These are phyloP conservation scores for Polytrichum commune DNA, from an alignment of 225 moss, liverwort and hornwort species.

Conservation along the genomic window DNA sequence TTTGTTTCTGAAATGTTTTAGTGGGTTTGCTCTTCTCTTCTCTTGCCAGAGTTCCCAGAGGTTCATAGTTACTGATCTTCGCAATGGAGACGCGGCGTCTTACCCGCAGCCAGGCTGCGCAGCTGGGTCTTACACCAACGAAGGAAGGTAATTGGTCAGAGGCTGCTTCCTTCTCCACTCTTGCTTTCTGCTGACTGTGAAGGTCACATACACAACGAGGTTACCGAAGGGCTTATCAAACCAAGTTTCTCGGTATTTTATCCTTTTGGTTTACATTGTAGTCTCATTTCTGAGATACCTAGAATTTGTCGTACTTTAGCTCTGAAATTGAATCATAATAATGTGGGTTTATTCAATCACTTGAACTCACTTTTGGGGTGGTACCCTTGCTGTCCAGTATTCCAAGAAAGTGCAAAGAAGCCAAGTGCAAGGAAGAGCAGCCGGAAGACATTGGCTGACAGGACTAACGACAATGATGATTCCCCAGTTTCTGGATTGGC, in stretches of 20 bases:
- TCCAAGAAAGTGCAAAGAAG: slow-evolving; percentile 4
- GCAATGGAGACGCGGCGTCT: slow-evolving; percentile 13
- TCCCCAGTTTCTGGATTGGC: slow-evolving; percentile 10
- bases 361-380: not conserved
- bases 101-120: slow-evolving; percentile 10
- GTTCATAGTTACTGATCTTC: too few relatives aligned
- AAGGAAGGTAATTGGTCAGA: slow-evolving; percentile 1
- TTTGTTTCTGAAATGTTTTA: too few relatives aligned
- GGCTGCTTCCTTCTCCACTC: not conserved
- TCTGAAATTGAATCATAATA: not conserved
- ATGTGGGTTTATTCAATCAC: not conserved
- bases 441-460: slow-evolving; percentile 10
- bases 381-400: not conserved
- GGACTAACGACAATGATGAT: slow-evolving; percentile 5
- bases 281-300: too few relatives aligned
- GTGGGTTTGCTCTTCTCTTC: too few relatives aligned
- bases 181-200: not conserved
- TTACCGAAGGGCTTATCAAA: too few relatives aligned
- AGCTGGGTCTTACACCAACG: slow-evolving; percentile 5
- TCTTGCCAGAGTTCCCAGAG: too few relatives aligned
- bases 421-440: slow-evolving; percentile 9
- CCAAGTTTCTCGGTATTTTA: too few relatives aligned
- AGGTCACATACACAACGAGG: too few relatives aligned
- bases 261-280: too few relatives aligned
- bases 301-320: too few relatives aligned